Evolutionary conservation across 768 basidiomycete species (phyloP).

Genomic region (Cyclocybe cylindracea): DNA sequence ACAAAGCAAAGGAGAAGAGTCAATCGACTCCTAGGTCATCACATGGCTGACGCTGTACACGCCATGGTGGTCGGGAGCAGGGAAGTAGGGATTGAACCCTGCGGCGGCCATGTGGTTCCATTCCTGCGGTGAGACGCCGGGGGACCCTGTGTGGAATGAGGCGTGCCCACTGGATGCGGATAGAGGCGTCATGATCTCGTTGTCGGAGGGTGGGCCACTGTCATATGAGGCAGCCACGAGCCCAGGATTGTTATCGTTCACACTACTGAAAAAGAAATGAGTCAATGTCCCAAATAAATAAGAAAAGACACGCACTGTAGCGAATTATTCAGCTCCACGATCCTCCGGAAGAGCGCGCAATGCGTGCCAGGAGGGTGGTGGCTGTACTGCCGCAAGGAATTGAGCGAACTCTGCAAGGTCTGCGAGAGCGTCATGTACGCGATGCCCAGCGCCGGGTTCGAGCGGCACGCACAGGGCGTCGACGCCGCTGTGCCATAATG

Average conservation of each 20-base stretch:
- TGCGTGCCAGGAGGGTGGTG: conserved; percentile 54
- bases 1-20: neutral
- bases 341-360: conserved; percentile 59
- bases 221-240: conserved; percentile 51
- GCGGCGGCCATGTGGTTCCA: conserved; percentile 58
- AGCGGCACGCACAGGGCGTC: conserved; percentile 60
- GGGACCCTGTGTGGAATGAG: conserved; percentile 45
- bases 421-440: conserved; percentile 63
- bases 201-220: conserved; percentile 62
- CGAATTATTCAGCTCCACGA: conserved; percentile 59
- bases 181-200: conserved; percentile 58
- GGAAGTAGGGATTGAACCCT: conserved; percentile 72
- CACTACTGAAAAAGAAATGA: conserved; percentile 32
- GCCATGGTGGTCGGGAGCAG: conserved; percentile 55
- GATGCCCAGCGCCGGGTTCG: conserved; percentile 57
- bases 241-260: conserved; percentile 47
- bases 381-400: conserved; percentile 59
- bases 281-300: neutral
- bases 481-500: conserved; percentile 38
- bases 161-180: conserved; percentile 51
- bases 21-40: conserved; percentile 41
- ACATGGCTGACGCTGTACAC: conserved; percentile 54
- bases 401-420: conserved; percentile 59
- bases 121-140: conserved; percentile 58
- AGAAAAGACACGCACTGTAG: conserved; percentile 57